Conservation (phyloP, 1,139 yeast genomes). For the Yueomyces sp. region DNA sequence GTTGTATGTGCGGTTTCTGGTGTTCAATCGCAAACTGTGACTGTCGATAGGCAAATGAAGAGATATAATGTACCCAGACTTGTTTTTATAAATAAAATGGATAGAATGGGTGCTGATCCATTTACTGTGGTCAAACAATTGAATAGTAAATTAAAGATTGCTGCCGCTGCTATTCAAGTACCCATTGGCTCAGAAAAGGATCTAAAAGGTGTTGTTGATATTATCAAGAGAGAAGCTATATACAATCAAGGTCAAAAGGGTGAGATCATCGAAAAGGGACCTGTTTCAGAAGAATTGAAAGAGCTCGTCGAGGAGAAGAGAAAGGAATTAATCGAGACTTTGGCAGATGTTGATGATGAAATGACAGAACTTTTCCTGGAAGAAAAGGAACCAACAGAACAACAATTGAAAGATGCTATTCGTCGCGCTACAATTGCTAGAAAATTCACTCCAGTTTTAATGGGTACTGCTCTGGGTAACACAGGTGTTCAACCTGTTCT, state of each 20-base stretch:
- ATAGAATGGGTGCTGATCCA: conserved; percentile 97
- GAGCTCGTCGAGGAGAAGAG: conserved; percentile 79
- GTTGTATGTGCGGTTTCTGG: conserved; percentile 98
- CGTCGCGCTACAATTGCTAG: conserved; percentile 95
- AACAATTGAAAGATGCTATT: conserved; percentile 77
- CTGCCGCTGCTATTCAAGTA: conserved; percentile 96
- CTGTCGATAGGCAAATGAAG: conserved; percentile 98
- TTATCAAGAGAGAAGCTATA: conserved; percentile 74
- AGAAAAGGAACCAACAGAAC: conserved; percentile 74
- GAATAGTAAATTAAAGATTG: conserved; percentile 71
- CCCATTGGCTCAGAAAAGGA: conserved; percentile 91
- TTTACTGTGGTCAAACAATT: conserved; percentile 90
- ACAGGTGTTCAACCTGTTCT: conserved; percentile 90
- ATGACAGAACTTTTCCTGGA: conserved; percentile 88
- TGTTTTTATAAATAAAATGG: conserved; percentile 96
- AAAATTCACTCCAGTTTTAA: conserved; percentile 92
- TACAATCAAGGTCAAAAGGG: conserved; percentile 93
- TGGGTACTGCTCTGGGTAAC: conserved; percentile 98
- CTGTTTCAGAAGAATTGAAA: conserved; percentile 62
- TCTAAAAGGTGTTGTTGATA: conserved; percentile 79
- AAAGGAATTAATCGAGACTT: conserved; percentile 70
- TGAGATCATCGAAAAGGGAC: conserved; percentile 50
- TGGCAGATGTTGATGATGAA: conserved; percentile 96
- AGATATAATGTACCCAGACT: conserved; percentile 94
- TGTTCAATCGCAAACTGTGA: conserved; percentile 95